A percentile compares a stretch with the other conserved stretches of the same genome.
phyloP scores from a whole-genome alignment of 306 rosid species.

The Rubus idaeus region DNA sequence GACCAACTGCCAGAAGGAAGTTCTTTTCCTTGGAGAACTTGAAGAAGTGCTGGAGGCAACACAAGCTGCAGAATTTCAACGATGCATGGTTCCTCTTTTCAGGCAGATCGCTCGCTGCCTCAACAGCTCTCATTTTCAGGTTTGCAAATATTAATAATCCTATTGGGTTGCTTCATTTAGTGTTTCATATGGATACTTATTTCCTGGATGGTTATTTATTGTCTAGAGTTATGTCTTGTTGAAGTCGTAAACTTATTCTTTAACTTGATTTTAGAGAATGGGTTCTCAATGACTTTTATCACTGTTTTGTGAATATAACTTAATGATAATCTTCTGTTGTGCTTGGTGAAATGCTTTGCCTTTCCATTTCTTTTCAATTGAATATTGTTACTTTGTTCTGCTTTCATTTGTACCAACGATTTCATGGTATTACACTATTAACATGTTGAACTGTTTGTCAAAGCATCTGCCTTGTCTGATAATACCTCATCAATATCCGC shows the following conservation, averaged over 20 bases:
- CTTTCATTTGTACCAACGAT: background rate
- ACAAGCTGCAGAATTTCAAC: constrained; percentile 82
- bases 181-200: background rate
- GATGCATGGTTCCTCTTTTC: constrained; percentile 95
- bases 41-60: constrained; percentile 98
- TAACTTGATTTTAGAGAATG: background rate
- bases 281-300: background rate
- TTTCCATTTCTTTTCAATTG: background rate
- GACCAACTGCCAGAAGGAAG: constrained; percentile 90
- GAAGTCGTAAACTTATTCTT: background rate
- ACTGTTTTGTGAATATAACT: background rate
- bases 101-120: constrained; percentile 92
- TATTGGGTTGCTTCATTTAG: background rate
- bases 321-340: background rate
- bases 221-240: background rate
- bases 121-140: constrained; percentile 93
- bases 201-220: too few relatives aligned
- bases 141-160: constrained; percentile 31
- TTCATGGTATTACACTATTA: background rate
- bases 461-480: constrained; percentile 5
- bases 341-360: background rate
- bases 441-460: background rate
- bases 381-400: background rate
- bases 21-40: constrained; percentile 94
- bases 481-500: background rate